Conservation (phyloP, 768 basidiomycete genomes). For the Suillus spraguei region DNA sequence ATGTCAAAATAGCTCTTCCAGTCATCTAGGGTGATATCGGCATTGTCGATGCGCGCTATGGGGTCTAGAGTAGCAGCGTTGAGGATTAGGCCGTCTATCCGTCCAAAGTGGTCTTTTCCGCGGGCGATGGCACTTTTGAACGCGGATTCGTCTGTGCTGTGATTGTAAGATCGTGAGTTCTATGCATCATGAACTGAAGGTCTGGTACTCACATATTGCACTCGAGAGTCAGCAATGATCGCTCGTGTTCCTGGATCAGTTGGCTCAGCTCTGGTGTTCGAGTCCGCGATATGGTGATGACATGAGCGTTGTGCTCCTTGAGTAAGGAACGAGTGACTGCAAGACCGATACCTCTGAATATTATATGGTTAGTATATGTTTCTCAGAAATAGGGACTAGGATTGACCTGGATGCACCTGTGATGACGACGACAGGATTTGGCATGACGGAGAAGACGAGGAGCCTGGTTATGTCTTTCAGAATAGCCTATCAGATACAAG, state of each 20-base stretch:
- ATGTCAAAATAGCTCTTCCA: constrained; percentile 82
- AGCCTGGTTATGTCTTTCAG: background rate
- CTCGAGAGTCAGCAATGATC: constrained; percentile 52
- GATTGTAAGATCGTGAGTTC: constrained; percentile 3
- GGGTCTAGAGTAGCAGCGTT: constrained; percentile 86
- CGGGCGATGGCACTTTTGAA: constrained; percentile 59
- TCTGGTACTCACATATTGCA: constrained; percentile 73
- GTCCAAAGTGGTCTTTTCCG: constrained; percentile 51
- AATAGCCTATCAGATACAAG: too few relatives aligned
- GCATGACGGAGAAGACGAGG: constrained; percentile 18
- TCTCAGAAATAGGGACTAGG: constrained; percentile 4
- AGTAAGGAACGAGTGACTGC: constrained; percentile 73
- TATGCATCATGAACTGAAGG: background rate
- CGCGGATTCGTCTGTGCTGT: constrained; percentile 60
- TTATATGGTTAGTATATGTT: constrained; percentile 10
- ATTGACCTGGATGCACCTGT: constrained; percentile 83
- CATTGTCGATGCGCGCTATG: constrained; percentile 57
- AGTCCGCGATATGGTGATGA: constrained; percentile 78
- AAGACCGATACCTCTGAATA: constrained; percentile 71
- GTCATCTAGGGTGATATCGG: constrained; percentile 47
- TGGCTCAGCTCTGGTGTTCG: constrained; percentile 62
- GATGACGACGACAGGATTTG: constrained; percentile 67
- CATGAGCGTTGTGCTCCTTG: constrained; percentile 59
- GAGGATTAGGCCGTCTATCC: constrained; percentile 77
- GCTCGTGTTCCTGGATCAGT: constrained; percentile 43